These are phyloP conservation scores for Eruca vesicaria DNA, from an alignment of 441 rosid species.

Conservation along the genomic window DNA sequence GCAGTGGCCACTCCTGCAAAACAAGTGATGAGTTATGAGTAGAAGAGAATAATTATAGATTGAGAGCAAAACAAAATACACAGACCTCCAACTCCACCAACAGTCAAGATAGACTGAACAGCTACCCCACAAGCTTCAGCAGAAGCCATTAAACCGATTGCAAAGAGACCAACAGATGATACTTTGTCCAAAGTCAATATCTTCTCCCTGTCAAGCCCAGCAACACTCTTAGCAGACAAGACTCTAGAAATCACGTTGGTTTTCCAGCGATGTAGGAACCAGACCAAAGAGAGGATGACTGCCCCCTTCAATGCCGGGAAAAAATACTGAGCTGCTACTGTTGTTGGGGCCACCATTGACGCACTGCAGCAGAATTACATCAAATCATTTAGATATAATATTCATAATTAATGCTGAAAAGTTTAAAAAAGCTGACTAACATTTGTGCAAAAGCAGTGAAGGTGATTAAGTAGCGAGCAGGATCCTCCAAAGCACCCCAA, in stretches of 20 bases:
- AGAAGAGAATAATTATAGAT: too few relatives aligned
- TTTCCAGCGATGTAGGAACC: conserved; percentile 93
- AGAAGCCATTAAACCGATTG: conserved; percentile 73
- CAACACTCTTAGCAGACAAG: conserved; percentile 45
- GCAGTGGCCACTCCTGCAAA: conserved; percentile 92
- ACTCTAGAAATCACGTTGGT: conserved; percentile 62
- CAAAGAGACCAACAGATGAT: conserved; percentile 80
- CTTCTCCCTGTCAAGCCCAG: conserved; percentile 57
- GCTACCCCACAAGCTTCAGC: conserved; percentile 97
- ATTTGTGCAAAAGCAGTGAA: conserved; percentile 83
- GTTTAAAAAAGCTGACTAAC: too few relatives aligned
- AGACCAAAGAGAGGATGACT: conserved; percentile 69
- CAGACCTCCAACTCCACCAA: conserved; percentile 95
- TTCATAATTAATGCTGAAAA: too few relatives aligned
- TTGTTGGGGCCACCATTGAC: conserved; percentile 79
- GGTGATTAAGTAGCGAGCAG: conserved; percentile 69
- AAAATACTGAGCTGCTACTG: conserved; percentile 66
- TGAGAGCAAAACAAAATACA: background rate
- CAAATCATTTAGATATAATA: too few relatives aligned
- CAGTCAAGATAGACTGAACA: conserved; percentile 87
- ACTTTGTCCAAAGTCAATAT: conserved; percentile 70
- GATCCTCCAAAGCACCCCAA: conserved; percentile 95
- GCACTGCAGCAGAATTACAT: conserved; percentile 53
- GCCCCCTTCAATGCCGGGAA: conserved; percentile 77
- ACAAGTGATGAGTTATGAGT: background rate